Conservation (phyloP, 345 rosid species). For the Capsella bursapastoris region DNA sequence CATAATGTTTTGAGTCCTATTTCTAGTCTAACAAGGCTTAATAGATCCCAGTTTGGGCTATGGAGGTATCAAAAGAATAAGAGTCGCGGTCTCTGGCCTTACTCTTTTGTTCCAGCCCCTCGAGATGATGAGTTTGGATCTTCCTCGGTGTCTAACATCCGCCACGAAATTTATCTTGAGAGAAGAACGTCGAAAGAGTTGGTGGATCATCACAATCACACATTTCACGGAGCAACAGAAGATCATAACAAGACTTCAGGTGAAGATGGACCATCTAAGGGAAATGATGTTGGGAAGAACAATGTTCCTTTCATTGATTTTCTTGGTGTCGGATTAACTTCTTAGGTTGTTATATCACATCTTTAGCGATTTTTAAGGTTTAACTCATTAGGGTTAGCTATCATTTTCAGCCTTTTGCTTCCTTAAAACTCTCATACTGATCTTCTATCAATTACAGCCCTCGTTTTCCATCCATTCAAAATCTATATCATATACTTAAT, state of each 20-base stretch:
- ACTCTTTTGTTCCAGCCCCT: slow-evolving; percentile 29
- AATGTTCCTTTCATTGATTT: slow-evolving; percentile 59
- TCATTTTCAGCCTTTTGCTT: slow-evolving; percentile 45
- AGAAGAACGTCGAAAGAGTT: slow-evolving; percentile 33
- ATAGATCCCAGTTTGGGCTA: slow-evolving; percentile 44
- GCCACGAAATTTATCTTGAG: slow-evolving; percentile 11
- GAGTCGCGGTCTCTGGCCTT: slow-evolving; percentile 29
- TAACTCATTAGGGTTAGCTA: slow-evolving; percentile 45
- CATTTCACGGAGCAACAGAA: slow-evolving; percentile 15
- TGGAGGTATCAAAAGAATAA: slow-evolving; percentile 41
- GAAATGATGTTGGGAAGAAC: slow-evolving; percentile 37
- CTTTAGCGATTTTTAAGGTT: slow-evolving; percentile 14
- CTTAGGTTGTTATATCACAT: slow-evolving; percentile 42
- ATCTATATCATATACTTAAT: slow-evolving; percentile 10
- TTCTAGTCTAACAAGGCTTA: slow-evolving; percentile 32
- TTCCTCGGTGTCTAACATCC: slow-evolving; percentile 27
- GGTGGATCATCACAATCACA: slow-evolving; percentile 13
- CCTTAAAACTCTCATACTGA: slow-evolving; percentile 33
- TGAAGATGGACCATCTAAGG: slow-evolving; percentile 36
- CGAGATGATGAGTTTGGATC: slow-evolving; percentile 36
- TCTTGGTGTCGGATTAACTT: slow-evolving; percentile 61
- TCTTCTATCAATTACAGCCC: slow-evolving; percentile 34
- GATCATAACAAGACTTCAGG: slow-evolving; percentile 23
- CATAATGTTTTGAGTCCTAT: slow-evolving; percentile 27
- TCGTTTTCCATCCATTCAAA: slow-evolving; percentile 28